Evolutionary conservation across 495 filamentous ascomycete species (phyloP).

Genomic region (Endocarpon pusillum): DNA sequence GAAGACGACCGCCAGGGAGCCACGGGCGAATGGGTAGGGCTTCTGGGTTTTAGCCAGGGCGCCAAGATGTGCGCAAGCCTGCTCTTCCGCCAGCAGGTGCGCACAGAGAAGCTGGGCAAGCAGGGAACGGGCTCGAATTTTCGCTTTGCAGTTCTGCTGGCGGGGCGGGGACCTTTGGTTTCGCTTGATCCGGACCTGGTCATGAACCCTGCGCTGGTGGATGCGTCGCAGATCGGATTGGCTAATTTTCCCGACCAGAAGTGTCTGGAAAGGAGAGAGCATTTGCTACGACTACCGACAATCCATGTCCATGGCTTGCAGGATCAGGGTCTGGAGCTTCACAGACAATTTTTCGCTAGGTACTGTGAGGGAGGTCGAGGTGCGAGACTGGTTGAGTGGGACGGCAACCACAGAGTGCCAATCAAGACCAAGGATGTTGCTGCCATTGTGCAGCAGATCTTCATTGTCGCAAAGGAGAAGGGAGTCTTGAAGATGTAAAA

Average conservation of each 20-base stretch:
- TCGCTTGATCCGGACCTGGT: constrained; percentile 21
- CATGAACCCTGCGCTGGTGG: constrained; percentile 34
- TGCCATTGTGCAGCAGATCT: constrained; percentile 26
- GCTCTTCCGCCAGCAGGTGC: constrained; percentile 11
- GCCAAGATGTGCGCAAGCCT: constrained; percentile 41
- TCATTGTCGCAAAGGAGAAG: constrained; percentile 23
- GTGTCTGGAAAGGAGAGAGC: too few species aligned
- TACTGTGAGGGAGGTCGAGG: constrained; percentile 31
- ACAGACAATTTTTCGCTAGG: constrained; percentile 28
- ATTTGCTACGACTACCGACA: constrained; percentile 26
- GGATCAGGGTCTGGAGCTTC: constrained; percentile 35
- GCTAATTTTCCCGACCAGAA: too few species aligned
- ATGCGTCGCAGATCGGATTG: constrained; percentile 39
- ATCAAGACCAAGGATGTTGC: constrained; percentile 37
- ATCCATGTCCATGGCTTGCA: constrained; percentile 45
- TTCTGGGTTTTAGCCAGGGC: constrained; percentile 40
- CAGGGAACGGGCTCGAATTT: constrained; percentile 36
- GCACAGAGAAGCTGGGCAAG: constrained; percentile 11
- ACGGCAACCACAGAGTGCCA: constrained; percentile 40
- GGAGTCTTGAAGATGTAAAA: constrained; percentile 5
- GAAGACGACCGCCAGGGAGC: constrained; percentile 25
- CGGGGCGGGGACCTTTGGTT: constrained; percentile 40
- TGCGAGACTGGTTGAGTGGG: constrained; percentile 38
- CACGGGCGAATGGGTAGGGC: constrained; percentile 35
- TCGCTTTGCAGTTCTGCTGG: constrained; percentile 33